Percentiles rank a stretch among this genome's conserved stretches.
Conservation (phyloP, 2,329 filamentous ascomycete genomes). For the Coniochaeta sp. region DNA sequence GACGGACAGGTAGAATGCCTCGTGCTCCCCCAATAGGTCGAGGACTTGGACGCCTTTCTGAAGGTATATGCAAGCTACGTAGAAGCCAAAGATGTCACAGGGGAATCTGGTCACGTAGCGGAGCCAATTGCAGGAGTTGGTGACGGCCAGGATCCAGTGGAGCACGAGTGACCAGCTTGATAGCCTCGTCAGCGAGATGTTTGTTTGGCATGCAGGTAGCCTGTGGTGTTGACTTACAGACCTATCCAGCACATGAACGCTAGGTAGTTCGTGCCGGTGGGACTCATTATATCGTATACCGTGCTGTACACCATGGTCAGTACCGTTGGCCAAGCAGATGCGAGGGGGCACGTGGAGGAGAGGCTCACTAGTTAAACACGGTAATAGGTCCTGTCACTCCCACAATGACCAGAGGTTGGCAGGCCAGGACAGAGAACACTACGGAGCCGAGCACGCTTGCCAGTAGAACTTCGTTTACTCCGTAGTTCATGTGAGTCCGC, state of each 20-base stretch:
- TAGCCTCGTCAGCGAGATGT: not conserved
- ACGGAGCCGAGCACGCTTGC: conserved; percentile 76
- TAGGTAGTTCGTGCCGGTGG: conserved; percentile 72
- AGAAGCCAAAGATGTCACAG: conserved; percentile 91
- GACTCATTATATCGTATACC: conserved; percentile 79
- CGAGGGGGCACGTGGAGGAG: not conserved
- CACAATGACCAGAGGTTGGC: conserved; percentile 83
- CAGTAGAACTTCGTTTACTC: conserved; percentile 86
- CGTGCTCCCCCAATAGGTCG: conserved; percentile 60
- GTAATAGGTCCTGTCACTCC: conserved; percentile 88
- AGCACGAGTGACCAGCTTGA: conserved; percentile 77
- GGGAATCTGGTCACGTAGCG: conserved; percentile 86
- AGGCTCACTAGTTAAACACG: conserved; percentile 74
- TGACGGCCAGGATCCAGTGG: conserved; percentile 76
- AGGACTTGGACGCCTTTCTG: conserved; percentile 88
- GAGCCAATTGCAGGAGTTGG: conserved; percentile 83
- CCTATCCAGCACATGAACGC: conserved; percentile 91
- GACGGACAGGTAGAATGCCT: conserved; percentile 72
- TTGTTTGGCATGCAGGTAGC: not conserved
- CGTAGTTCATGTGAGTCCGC: conserved; percentile 76
- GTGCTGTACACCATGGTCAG: conserved; percentile 39
- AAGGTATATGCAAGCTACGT: conserved; percentile 85
- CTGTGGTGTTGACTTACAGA: conserved; percentile 42
- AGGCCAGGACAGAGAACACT: conserved; percentile 72
- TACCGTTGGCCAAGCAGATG: not conserved